Evolutionary conservation across 2,329 filamentous ascomycete genomes (phyloP), one percentile per base, ranked within the genome.

Genomic region (Alternaria postmessia): DNA sequence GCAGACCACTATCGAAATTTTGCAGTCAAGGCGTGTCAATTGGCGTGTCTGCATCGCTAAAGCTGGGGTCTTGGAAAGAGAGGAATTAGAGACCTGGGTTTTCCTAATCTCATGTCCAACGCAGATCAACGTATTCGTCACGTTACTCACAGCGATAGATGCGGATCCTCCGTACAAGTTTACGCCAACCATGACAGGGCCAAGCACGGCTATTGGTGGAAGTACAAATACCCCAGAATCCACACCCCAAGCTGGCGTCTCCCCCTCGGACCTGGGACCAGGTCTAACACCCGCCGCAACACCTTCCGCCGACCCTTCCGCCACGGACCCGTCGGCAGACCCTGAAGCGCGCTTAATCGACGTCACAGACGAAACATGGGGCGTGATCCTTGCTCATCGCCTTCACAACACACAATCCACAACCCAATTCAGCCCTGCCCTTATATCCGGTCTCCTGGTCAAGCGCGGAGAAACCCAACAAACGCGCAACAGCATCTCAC

Each of bases 41-140:
- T 94, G 92, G 91, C 88, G 91, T 16, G 81, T 95, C 11, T 88
- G 93, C 61, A 85, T 96, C 61, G 88, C 90, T 34, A 91, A 91
- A 75, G 88, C 87, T 48, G 89, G 89, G 3, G 80, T 85, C 3
- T 90, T 93, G 85, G 87, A 90, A 26, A 81, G 83, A 30, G 84
- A 87, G 7, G 91, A 94, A 75, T 79, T 89, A 12, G 82, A 85
- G 57, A 79, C 74, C 16, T 80, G 78, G 78, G 66, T 75, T 5
- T 69, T 67, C 16, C 67, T 81, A 22, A 73, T 75, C 24, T 73
- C 74, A 2, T 75, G 72, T 24, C 77, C 77, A 2, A 74, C 76
- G 4, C 72, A 73, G n/a, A 62, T 79, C 39, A 75, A 74, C 22
- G 71, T 80, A 26, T 77, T 78, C 60, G 71, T 76, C 14, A 87